Conservation (phyloP, 768 basidiomycete species). For the Antrodiella citrinella region DNA sequence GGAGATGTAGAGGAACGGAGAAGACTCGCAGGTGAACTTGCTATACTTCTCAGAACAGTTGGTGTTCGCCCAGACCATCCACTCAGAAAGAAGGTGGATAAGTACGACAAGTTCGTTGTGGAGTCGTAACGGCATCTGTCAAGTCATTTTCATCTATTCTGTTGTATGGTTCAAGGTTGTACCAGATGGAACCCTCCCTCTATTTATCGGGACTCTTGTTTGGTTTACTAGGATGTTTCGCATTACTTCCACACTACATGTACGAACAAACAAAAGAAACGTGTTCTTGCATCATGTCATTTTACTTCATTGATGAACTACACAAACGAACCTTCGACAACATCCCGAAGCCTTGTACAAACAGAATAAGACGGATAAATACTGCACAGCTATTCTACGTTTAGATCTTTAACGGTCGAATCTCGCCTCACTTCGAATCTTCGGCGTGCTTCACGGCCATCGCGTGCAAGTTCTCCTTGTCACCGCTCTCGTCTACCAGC, state of each 20-base stretch:
- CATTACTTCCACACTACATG: too few species aligned
- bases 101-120: constrained; percentile 20
- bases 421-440: neutral
- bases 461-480: constrained; percentile 38
- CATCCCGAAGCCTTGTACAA: neutral
- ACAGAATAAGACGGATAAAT: neutral
- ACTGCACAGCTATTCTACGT: neutral
- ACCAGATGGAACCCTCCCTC: too few species aligned
- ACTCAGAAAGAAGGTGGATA: constrained; percentile 63
- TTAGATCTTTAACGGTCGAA: too few species aligned
- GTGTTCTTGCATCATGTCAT: too few species aligned
- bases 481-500: constrained; percentile 50
- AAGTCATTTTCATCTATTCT: neutral
- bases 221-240: neutral
- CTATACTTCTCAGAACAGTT: constrained; percentile 37
- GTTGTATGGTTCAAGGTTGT: too few species aligned
- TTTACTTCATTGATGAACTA: too few species aligned
- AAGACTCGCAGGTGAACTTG: constrained; percentile 41
- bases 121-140: neutral
- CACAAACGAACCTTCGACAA: neutral
- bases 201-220: neutral
- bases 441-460: constrained; percentile 24
- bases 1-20: constrained; percentile 38
- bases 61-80: constrained; percentile 59
- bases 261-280: too few species aligned